Conservation (phyloP, 306 rosid genomes). For the Casuarina glauca region DNA sequence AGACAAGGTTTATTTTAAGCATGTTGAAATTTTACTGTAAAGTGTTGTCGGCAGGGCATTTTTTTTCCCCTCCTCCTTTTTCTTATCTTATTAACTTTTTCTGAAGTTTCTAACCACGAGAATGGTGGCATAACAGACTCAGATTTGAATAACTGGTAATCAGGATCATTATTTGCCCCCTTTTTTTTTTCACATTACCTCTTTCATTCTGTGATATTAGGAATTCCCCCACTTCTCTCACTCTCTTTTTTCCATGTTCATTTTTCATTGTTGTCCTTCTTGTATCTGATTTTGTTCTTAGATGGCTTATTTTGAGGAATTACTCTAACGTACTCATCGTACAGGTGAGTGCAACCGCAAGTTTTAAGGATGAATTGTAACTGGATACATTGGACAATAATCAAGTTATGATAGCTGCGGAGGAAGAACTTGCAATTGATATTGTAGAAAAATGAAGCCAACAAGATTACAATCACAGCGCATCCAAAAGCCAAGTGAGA, state of each 20-base stretch:
- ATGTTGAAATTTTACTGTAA: neutral
- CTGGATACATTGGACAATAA: constrained; percentile 21
- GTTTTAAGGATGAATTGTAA: constrained; percentile 11
- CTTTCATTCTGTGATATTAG: neutral
- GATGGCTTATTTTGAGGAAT: neutral
- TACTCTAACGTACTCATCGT: neutral
- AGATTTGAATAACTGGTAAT: neutral
- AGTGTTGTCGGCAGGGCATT: neutral
- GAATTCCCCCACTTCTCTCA: neutral
- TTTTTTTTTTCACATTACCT: neutral
- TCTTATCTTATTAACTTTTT: neutral
- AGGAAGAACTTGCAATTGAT: constrained; percentile 26
- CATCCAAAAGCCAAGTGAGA: constrained; percentile 35
- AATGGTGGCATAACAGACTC: neutral
- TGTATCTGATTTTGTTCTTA: neutral
- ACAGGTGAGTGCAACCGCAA: constrained; percentile 5
- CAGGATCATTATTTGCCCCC: neutral
- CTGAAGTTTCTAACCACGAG: neutral
- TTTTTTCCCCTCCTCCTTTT: neutral
- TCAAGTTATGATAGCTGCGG: constrained; percentile 6
- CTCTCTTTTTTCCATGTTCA: neutral
- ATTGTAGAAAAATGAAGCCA: constrained; percentile 25
- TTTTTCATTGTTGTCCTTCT: neutral
- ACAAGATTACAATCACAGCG: constrained; percentile 33
- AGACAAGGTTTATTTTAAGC: neutral